Base-by-base conservation (phyloP, 306 rosid genomes). In the Aeschynomene evenia region DNA sequence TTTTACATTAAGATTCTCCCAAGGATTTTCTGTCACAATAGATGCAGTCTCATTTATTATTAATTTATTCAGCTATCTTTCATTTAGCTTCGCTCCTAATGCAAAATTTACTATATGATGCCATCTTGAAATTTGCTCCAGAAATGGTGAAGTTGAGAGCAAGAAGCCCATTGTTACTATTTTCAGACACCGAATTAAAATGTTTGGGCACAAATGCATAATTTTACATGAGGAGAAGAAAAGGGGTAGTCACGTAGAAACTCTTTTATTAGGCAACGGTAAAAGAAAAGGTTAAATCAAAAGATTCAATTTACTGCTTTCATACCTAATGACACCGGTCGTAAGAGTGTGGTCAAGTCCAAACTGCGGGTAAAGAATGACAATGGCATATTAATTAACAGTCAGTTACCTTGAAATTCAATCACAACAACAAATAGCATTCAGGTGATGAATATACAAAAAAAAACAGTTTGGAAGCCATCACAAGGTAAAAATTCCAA, bases 321-420 rank as follows among this genome's bases (percentile, higher is more conserved):
- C 49, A 50, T 85, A 95, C 99, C 99, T 91, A 73, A 91, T 89
- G 80, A 92, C 98, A 21, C 98, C 96, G 21, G 96, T 92, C 6
- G 98, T 92, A 64, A 92, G 98, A 64, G 98, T 92, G 85, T 92
- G 96, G 67, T 92, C 98, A 52, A 92, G 98, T 81, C 99, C 99
- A 82, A 95, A 95, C 99, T 95, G 92, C 88, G 81, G 61, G 53
- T 75, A 11, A 29, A 68, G 63, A 56, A 73, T 53, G 51, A 70
- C 18, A 67, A n/a, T 14, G 46, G 29, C 16, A 70, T 29, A 68
- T 55, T 67, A 26, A 59, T 18, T 29, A 56, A 12, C 36, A 9
- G 39, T 79, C 42, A 40, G 42, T 60, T 22, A n/a, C 23, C n/a
- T 59, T 15, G 54, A 57, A 13, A 43, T 50, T 51, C 21, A 28